phyloP scores from a whole-genome alignment of 2,329 filamentous ascomycete genomes.

The Pyricularia pennisetigena region DNA sequence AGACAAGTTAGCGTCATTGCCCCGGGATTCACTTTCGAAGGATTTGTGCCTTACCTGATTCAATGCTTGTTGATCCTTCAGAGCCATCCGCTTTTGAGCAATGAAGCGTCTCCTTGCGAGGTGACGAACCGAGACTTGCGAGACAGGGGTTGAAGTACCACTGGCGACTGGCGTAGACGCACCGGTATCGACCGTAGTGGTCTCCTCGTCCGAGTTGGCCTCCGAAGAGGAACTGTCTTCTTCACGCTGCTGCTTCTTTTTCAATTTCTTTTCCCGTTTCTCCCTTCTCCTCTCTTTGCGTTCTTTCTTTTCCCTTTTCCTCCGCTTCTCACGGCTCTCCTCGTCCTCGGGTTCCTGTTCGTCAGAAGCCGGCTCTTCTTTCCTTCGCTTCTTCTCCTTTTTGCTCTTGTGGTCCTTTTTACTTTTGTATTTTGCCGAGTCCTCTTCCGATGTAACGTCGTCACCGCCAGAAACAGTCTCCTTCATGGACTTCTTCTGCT shows the following conservation, averaged over 20 bases:
- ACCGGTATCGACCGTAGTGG: conserved; percentile 10
- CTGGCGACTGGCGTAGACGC: conserved; percentile 16
- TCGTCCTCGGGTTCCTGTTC: conserved; percentile 9
- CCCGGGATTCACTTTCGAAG: background rate
- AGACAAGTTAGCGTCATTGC: conserved; percentile 11
- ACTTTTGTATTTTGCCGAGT: conserved; percentile 21
- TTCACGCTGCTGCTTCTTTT: conserved; percentile 32
- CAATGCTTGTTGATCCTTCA: conserved; percentile 70
- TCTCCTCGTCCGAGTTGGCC: conserved; percentile 12
- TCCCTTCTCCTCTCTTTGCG: conserved; percentile 17
- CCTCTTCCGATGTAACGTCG: conserved; percentile 16
- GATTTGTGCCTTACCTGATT: conserved; percentile 59
- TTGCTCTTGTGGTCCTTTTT: conserved; percentile 26
- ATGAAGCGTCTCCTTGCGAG: conserved; percentile 75
- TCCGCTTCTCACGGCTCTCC: conserved; percentile 27
- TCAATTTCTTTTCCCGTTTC: conserved; percentile 23
- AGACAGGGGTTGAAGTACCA: conserved; percentile 24
- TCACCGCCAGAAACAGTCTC: conserved; percentile 7
- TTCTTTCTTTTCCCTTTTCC: conserved; percentile 14
- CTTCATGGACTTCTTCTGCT: conserved; percentile 7
- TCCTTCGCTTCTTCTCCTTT: conserved; percentile 24
- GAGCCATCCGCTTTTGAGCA: conserved; percentile 75
- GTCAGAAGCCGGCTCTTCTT: conserved; percentile 11
- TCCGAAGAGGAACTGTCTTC: conserved; percentile 21
- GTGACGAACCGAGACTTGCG: conserved; percentile 48